Evolutionary conservation across 2,329 filamentous ascomycete species (phyloP).

Genomic region (Davidsoniella virescens): DNA sequence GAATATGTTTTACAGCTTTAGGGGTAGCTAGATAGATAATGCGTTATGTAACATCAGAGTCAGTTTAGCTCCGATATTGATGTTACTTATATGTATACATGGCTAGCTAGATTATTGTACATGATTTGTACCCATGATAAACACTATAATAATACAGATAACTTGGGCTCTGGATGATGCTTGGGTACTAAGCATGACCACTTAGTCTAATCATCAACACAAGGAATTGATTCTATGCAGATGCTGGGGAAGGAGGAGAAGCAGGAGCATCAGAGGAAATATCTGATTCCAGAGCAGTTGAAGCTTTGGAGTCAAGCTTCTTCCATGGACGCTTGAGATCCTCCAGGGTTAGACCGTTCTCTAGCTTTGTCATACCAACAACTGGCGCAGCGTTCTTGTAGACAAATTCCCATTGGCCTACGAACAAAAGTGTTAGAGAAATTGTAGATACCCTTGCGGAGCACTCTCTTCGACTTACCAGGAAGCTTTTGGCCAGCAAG

Average conservation of each 20-base stretch:
- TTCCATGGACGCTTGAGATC: slow-evolving; percentile 67
- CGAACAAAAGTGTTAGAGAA: slow-evolving; percentile 15
- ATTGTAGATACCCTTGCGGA: not conserved
- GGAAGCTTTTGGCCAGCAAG: slow-evolving; percentile 90
- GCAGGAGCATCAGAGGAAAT: not conserved
- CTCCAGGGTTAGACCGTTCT: slow-evolving; percentile 62
- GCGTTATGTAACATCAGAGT: not conserved
- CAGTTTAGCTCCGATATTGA: not conserved
- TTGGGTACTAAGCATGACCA: not conserved
- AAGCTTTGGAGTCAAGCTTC: slow-evolving; percentile 7
- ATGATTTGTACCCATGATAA: slow-evolving; percentile 1
- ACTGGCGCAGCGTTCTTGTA: slow-evolving; percentile 79
- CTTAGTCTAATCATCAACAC: not conserved
- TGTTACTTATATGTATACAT: not conserved
- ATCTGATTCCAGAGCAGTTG: not conserved
- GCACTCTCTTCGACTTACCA: slow-evolving; percentile 35
- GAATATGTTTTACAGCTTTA: not conserved
- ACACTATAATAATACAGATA: slow-evolving; percentile 13
- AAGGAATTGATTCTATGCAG: slow-evolving; percentile 1
- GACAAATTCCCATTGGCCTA: slow-evolving; percentile 80
- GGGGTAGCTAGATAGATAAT: not conserved
- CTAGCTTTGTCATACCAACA: slow-evolving; percentile 80
- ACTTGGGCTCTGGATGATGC: not conserved
- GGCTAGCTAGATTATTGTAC: slow-evolving; percentile 1
- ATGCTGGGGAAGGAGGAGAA: not conserved